Conservation (phyloP, 805 yeast species). For the Zygosaccharomyces bailii region DNA sequence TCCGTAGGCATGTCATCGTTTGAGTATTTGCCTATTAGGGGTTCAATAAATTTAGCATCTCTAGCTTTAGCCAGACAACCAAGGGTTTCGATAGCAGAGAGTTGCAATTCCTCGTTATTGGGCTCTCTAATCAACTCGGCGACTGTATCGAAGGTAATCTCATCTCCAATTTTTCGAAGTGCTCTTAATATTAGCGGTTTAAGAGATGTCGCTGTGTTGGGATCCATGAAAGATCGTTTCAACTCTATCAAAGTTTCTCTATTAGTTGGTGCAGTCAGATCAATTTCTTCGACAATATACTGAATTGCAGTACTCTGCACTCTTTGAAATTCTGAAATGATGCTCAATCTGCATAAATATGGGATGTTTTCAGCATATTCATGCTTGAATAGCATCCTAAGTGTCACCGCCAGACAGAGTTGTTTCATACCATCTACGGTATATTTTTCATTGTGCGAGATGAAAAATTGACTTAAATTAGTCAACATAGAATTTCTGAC, state of each 20-base stretch:
- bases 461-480: slow-evolving; percentile 38
- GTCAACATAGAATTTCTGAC: slow-evolving; percentile 10
- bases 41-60: slow-evolving; percentile 11
- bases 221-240: slow-evolving; percentile 27
- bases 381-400: slow-evolving; percentile 31
- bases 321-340: slow-evolving; percentile 43
- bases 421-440: slow-evolving; percentile 50
- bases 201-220: slow-evolving; percentile 42
- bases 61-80: slow-evolving; percentile 42
- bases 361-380: slow-evolving; percentile 21
- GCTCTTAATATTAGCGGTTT: slow-evolving; percentile 42
- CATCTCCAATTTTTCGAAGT: slow-evolving; percentile 26
- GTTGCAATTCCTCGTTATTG: slow-evolving; percentile 45
- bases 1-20: slow-evolving; percentile 26
- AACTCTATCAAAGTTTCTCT: slow-evolving; percentile 16
- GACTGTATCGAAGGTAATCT: slow-evolving; percentile 22
- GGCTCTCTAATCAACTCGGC: slow-evolving; percentile 28
- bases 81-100: slow-evolving; percentile 48
- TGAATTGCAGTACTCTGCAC: slow-evolving; percentile 44
- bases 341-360: slow-evolving; percentile 35
- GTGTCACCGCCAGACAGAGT: slow-evolving; percentile 39
- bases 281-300: slow-evolving; percentile 24
- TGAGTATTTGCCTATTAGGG: slow-evolving; percentile 10
- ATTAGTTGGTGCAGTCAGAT: slow-evolving; percentile 1
- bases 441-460: slow-evolving; percentile 27